Base-by-base conservation (phyloP, 306 rosid species). In the Vachellia collinsii region DNA sequence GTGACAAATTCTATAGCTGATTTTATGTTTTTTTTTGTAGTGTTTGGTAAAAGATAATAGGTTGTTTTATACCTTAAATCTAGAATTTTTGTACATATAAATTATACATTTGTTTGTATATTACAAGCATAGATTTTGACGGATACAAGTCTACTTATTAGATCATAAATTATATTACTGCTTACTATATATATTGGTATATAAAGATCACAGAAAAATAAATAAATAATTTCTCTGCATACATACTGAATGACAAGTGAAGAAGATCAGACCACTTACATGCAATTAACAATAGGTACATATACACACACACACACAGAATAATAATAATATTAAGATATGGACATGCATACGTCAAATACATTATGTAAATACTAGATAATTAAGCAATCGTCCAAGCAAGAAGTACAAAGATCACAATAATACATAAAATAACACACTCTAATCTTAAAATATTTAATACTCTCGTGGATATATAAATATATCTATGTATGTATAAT, bases 281-380 rank as follows among this genome's bases (percentile, higher is more conserved):
- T 50, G n/a, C 22, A 29, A 29, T 29, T 29, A 51, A 17, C 22
- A 51, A 17, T 3, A 51, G 19, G n/a, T 13, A 50, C 47, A 16
- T 50, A 14, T 12, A 47, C 4, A 13, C 3, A 50, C 19, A 1
- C 34, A 43, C 10, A 43, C 46, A 2, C 46, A n/a, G 7, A 7
- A 41, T 41, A 29, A 37, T 65, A 17, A 72, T 56, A 19, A 65
- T 54, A 20, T 6, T n/a, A 37, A 65, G 70, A 66, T 23, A 17
- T 66, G 29, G 41, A 42, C 68, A 34, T 62, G 68, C 68, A 12
- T 48, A 67, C 48, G 47, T 38, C 39, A 67, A 23, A 59, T 67
- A 39, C 22, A 38, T 16, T 25, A 67, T 4, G 10, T 67, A 38
- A 16, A 65, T 17, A 38, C 25, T 38, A 47, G 11, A 67, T 67